Conservation (phyloP, 2,329 filamentous ascomycete species). For the Cercospora sp. region DNA sequence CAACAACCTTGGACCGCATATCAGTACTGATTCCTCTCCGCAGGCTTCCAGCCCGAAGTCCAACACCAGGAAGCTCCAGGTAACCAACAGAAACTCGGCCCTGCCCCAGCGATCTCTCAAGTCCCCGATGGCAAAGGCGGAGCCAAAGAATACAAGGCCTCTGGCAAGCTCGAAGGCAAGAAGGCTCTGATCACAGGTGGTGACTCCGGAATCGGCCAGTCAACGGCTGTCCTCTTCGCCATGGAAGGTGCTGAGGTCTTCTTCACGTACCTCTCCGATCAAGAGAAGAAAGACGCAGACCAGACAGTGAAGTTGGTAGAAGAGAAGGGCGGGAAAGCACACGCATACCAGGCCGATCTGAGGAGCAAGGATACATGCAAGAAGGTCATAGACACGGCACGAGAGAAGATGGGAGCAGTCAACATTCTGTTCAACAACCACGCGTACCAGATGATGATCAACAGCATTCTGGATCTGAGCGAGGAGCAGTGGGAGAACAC, state of each 20-base stretch:
- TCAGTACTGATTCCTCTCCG: not conserved
- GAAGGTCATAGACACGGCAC: conserved; percentile 65
- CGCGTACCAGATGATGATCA: conserved; percentile 69
- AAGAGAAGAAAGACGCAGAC: conserved; percentile 74
- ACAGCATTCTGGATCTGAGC: conserved; percentile 68
- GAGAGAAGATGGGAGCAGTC: conserved; percentile 66
- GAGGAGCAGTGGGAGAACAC: conserved; percentile 81
- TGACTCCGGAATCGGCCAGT: conserved; percentile 75
- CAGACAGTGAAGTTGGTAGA: conserved; percentile 72
- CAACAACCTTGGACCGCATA: not conserved
- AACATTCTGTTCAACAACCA: conserved; percentile 76
- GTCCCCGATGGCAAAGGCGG: conserved; percentile 68
- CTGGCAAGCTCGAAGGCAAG: conserved; percentile 73
- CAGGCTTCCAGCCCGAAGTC: conserved; percentile 36
- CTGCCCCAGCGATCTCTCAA: conserved; percentile 62
- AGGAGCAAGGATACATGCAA: conserved; percentile 67
- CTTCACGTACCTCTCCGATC: conserved; percentile 67
- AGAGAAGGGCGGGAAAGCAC: conserved; percentile 64
- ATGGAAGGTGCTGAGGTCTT: conserved; percentile 76
- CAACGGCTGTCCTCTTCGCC: conserved; percentile 73
- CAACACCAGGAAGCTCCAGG: conserved; percentile 56
- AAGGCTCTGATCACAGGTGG: conserved; percentile 79
- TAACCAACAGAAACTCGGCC: conserved; percentile 57
- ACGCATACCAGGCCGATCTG: conserved; percentile 65
- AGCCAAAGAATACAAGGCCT: conserved; percentile 69